phyloP scores from a whole-genome alignment of 129 eudicot genomes.

The Erigeron canadensis region DNA sequence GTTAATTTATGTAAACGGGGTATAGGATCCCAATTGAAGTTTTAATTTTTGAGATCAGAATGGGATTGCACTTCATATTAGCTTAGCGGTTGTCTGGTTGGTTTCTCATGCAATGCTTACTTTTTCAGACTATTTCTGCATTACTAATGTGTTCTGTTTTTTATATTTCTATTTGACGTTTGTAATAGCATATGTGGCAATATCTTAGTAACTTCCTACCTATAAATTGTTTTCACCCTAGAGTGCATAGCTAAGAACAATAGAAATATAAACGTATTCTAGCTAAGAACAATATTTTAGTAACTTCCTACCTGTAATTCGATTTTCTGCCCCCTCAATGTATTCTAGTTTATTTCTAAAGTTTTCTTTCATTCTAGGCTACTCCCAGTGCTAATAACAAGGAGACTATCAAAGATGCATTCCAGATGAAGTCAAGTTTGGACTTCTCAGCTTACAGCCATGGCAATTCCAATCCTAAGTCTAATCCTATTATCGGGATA shows the following conservation, averaged over 20 bases:
- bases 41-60: constrained; percentile 5
- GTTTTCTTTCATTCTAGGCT: background rate
- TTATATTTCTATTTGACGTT: background rate
- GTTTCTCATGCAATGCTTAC: constrained; percentile 4
- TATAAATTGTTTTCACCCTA: background rate
- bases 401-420: background rate
- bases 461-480: constrained; percentile 37
- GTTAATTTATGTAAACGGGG: background rate
- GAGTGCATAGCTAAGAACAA: constrained; percentile 11
- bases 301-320: too few species aligned
- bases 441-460: constrained; percentile 18
- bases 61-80: background rate
- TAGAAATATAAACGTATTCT: too few species aligned
- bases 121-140: background rate
- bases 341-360: background rate
- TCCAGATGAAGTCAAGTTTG: constrained; percentile 20
- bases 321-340: background rate
- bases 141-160: constrained; percentile 7
- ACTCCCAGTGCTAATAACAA: constrained; percentile 3
- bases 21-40: background rate
- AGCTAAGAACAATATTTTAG: too few species aligned
- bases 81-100: background rate
- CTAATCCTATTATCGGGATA: constrained; percentile 21
- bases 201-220: background rate
- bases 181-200: background rate